Evolutionary conservation across 2,329 filamentous ascomycete genomes (phyloP).

Genomic region (Arthroderma sp.): DNA sequence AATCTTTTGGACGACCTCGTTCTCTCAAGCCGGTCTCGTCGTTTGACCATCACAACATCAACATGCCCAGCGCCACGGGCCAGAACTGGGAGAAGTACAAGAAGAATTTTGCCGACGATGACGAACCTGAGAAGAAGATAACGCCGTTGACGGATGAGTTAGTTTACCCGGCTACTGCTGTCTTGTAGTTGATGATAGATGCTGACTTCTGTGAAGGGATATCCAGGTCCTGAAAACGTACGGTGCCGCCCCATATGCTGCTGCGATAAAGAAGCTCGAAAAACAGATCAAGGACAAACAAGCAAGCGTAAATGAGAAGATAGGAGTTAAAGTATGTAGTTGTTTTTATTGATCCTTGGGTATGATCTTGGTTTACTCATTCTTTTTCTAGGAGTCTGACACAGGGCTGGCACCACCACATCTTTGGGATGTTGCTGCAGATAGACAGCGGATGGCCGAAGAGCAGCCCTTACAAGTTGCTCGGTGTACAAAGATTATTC

Average conservation of each 20-base stretch:
- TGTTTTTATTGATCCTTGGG: background rate
- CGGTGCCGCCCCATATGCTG: slow-evolving; percentile 88
- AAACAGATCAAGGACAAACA: slow-evolving; percentile 99
- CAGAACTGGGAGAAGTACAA: slow-evolving; percentile 97
- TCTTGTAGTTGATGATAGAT: slow-evolving; percentile 1
- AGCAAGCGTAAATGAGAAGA: slow-evolving; percentile 97
- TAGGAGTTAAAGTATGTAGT: slow-evolving; percentile 46
- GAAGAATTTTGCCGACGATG: slow-evolving; percentile 93
- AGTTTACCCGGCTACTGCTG: slow-evolving; percentile 25
- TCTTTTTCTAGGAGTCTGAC: slow-evolving; percentile 69
- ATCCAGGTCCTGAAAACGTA: slow-evolving; percentile 99
- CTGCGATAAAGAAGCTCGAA: slow-evolving; percentile 90
- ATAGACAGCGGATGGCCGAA: slow-evolving; percentile 95
- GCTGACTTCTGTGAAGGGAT: slow-evolving; percentile 52
- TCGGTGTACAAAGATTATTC: slow-evolving; percentile 97
- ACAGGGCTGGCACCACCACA: slow-evolving; percentile 96
- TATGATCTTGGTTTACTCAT: slow-evolving; percentile 8
- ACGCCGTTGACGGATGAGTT: slow-evolving; percentile 93
- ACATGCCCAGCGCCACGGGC: slow-evolving; percentile 87
- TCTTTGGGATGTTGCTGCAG: slow-evolving; percentile 96
- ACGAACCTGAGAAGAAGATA: slow-evolving; percentile 99
- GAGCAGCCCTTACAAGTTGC: slow-evolving; percentile 97
- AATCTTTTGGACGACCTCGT: background rate
- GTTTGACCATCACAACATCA: slow-evolving; percentile 24
- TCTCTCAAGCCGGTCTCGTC: background rate